Conservation (phyloP, 805 yeast genomes). For the Pichia thaimueangensis region DNA sequence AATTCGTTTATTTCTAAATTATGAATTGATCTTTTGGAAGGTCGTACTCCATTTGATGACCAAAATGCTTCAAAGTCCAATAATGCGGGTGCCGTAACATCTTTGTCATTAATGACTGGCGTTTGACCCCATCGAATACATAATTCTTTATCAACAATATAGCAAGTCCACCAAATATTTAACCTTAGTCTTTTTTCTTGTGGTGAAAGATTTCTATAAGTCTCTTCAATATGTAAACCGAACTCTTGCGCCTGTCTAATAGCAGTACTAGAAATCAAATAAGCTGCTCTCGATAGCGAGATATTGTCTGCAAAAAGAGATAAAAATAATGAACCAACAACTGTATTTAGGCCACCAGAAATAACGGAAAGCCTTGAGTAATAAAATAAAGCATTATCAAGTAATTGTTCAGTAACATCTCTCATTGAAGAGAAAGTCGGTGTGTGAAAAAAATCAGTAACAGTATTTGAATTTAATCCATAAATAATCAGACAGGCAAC, state of each 20-base stretch:
- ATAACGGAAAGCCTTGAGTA: constrained; percentile 44
- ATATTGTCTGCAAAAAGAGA: constrained; percentile 32
- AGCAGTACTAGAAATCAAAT: constrained; percentile 38
- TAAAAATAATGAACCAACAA: constrained; percentile 47
- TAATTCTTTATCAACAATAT: constrained; percentile 38
- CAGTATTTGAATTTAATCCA: constrained; percentile 7
- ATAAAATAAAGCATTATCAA: constrained; percentile 41
- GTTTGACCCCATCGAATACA: constrained; percentile 45
- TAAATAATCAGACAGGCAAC: constrained; percentile 12
- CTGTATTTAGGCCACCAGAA: constrained; percentile 45
- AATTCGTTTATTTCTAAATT: constrained; percentile 7
- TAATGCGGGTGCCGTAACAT: constrained; percentile 31
- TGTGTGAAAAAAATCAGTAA: neutral
- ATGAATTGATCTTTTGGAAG: constrained; percentile 6
- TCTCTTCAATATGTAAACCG: constrained; percentile 49
- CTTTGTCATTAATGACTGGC: constrained; percentile 37
- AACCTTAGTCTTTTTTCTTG: constrained; percentile 35
- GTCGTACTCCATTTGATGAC: constrained; percentile 11
- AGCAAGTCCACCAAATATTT: constrained; percentile 45
- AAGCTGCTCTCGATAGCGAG: constrained; percentile 34
- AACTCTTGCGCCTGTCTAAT: constrained; percentile 49
- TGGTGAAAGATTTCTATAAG: constrained; percentile 31
- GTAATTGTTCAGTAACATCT: constrained; percentile 26
- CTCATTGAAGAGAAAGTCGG: constrained; percentile 19
- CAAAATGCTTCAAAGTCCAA: constrained; percentile 21